A percentile compares a stretch with the other conserved stretches of the same genome.
Conservation (phyloP, 2,329 filamentous ascomycete genomes). For the Colletotrichum sp. region DNA sequence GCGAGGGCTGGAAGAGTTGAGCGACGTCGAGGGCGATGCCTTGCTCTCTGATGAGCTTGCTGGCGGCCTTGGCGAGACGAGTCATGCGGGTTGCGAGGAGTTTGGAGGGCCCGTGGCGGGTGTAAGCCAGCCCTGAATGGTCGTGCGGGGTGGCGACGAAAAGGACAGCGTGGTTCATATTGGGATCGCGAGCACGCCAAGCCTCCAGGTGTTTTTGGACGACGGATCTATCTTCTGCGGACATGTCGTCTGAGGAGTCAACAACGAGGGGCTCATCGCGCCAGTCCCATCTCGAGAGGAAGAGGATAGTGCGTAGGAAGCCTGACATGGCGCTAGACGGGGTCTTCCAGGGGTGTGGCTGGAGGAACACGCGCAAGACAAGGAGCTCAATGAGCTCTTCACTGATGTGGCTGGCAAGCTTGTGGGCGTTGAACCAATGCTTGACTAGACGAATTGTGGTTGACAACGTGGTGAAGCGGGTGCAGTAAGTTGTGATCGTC, state of each 20-base stretch:
- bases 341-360: slow-evolving; percentile 79
- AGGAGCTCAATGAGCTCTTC: slow-evolving; percentile 87
- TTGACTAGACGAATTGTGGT: slow-evolving; percentile 85
- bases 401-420: slow-evolving; percentile 76
- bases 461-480: slow-evolving; percentile 79
- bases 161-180: slow-evolving; percentile 82
- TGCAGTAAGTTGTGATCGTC: slow-evolving; percentile 79
- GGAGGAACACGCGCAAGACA: slow-evolving; percentile 77
- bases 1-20: slow-evolving; percentile 73
- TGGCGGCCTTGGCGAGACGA: slow-evolving; percentile 78
- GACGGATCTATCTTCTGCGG: slow-evolving; percentile 61
- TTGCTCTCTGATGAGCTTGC: slow-evolving; percentile 61
- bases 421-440: slow-evolving; percentile 86
- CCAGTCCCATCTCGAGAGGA: slow-evolving; percentile 93
- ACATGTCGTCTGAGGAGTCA: slow-evolving; percentile 73
- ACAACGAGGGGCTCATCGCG: slow-evolving; percentile 80
- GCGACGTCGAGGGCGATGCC: slow-evolving; percentile 58
- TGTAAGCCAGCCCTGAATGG: slow-evolving; percentile 80
- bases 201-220: slow-evolving; percentile 78
- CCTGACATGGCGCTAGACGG: slow-evolving; percentile 81
- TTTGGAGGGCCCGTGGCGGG: slow-evolving; percentile 72
- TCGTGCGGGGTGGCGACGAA: slow-evolving; percentile 85
- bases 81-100: slow-evolving; percentile 87
- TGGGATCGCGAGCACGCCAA: slow-evolving; percentile 88
- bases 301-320: slow-evolving; percentile 80